Base-by-base conservation (phyloP, 2,329 filamentous ascomycete species). In the Paracamarosporium sp. region DNA sequence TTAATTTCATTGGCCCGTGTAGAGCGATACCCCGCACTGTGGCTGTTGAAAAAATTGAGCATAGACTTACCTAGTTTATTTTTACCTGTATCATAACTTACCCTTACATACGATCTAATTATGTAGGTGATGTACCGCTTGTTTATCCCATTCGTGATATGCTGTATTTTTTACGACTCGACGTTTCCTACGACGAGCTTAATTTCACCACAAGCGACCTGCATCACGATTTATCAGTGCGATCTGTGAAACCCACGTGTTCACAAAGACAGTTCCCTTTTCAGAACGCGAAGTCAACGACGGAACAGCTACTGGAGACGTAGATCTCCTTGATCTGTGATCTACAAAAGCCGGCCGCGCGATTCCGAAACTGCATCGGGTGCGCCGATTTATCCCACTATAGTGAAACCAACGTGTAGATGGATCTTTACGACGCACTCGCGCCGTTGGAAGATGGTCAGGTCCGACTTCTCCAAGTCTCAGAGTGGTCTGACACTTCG, bases 401-500 rank as follows among this genome's bases (percentile, higher is more conserved):
- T 12, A 12, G n/a, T 24, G 22, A 36, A 22, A 6, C 17, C 5
- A 4, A 36, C 31, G 13, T 28, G n/a, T 31, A 11, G 17, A 43
- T 33, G 44, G 44, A 31, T 12, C 5, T 47, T 17, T 47, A 47
- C 44, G 15, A n/a, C 4, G 13, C 30, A 6, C 44, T 47, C 7
- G n/a, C 44, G 3, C n/a, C 17, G 12, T 13, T 30, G 17, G 15
- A 20, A 30, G 48, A 51, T 44, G 52, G 43, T 11, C 52, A 62
- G 17, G 51, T 64, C 36, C 57, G 62, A 12, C 40, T 64, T 9
- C 51, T 67, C 13, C 41, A 31, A 2, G 46, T 65, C 35, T 20
- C 55, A 12, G 38, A 33, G 9, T 22, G 20, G 28, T 22, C 38
- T 22, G 11, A 17, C 4, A 24, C 22, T 7, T 9, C 22, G 11